These are phyloP conservation scores for Cercospora canescens DNA, from an alignment of 2,329 filamentous ascomycete genomes.

Conservation along the genomic window DNA sequence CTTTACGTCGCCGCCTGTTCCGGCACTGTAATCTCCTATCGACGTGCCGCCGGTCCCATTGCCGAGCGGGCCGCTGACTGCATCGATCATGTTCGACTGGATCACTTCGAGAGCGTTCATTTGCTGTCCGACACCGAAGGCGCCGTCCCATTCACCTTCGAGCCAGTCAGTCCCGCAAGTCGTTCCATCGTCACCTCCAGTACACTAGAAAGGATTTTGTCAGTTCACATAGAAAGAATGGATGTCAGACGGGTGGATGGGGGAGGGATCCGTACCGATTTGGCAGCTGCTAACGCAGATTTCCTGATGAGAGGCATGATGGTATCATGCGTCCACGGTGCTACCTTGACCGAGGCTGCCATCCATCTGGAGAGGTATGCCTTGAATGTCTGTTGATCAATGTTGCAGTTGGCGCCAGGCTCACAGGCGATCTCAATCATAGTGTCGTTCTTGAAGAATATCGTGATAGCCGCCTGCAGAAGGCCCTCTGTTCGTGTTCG, in stretches of 20 bases:
- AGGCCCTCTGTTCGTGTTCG: slow-evolving; percentile 26
- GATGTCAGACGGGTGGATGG: neutral
- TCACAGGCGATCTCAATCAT: slow-evolving; percentile 52
- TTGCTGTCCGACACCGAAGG: slow-evolving; percentile 56
- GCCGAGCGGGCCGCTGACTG: slow-evolving; percentile 45
- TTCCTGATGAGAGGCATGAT: slow-evolving; percentile 55
- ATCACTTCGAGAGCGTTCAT: slow-evolving; percentile 59
- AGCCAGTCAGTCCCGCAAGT: slow-evolving; percentile 49
- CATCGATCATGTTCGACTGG: slow-evolving; percentile 42
- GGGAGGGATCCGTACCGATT: slow-evolving; percentile 31
- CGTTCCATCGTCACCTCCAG: slow-evolving; percentile 47
- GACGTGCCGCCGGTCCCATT: slow-evolving; percentile 50
- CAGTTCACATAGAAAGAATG: neutral
- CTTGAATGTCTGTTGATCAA: slow-evolving; percentile 47
- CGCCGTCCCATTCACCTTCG: slow-evolving; percentile 45
- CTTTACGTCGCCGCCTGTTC: slow-evolving; percentile 22
- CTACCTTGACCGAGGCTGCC: slow-evolving; percentile 58
- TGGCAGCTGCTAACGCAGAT: slow-evolving; percentile 57
- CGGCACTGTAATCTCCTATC: slow-evolving; percentile 19
- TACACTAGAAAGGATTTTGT: slow-evolving; percentile 40
- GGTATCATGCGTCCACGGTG: slow-evolving; percentile 54
- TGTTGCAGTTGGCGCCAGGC: slow-evolving; percentile 42
- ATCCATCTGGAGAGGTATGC: slow-evolving; percentile 54
- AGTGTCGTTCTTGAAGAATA: slow-evolving; percentile 43
- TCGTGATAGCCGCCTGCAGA: slow-evolving; percentile 30